Base-by-base conservation (phyloP, 2,329 filamentous ascomycete genomes). In the Didymella pomorum region DNA sequence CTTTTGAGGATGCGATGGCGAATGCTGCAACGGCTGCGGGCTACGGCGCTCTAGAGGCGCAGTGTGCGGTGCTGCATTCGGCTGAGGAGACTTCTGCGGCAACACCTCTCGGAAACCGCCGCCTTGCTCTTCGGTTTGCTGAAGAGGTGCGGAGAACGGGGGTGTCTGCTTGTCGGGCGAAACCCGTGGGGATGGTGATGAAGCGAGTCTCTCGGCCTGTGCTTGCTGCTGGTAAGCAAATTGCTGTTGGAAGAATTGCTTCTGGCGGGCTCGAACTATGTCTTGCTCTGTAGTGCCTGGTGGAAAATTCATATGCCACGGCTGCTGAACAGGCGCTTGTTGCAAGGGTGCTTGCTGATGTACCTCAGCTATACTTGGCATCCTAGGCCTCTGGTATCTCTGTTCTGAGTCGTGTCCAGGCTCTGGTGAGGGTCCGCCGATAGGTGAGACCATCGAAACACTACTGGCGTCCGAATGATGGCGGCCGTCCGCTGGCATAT, bases 311-410 rank as follows among this genome's bases (percentile, higher is more conserved):
- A 76, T 51, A 58, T 75, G 70, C 73, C 73, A 76, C 16, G 70
- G 70, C 16, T 66, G 63, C 52, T 73, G 70, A 6, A n/a, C n/a
- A n/a, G 31, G 31, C 18, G 3, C 31, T 8, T 74, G 70, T 21
- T 56, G 52, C n/a, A 16, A 41, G 20, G 50, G 55, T 25, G 28
- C 29, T 50, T 67, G 62, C 23, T 67, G 61, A 31, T 67, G 62
- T 12, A 70, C 66, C 57, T 77, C 74, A 10, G 67, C 67, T 10
- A 77, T 77, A 42, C 73, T 76, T 44, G 68, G 73, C 73, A 77
- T 77, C 42, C 71, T 71, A 21, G 67, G 56, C 50, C 70, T 70
- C 45, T 71, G 70, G 3, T 53, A 43, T 28, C 61, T 64, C 42
- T 71, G 69, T 16, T 56, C 64, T 5, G 59, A 54, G 18, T 52